Evolutionary conservation across 2,329 filamentous ascomycete species (phyloP), one percentile per base, ranked within the genome.

Genomic region (Fusarium xyrophilum): DNA sequence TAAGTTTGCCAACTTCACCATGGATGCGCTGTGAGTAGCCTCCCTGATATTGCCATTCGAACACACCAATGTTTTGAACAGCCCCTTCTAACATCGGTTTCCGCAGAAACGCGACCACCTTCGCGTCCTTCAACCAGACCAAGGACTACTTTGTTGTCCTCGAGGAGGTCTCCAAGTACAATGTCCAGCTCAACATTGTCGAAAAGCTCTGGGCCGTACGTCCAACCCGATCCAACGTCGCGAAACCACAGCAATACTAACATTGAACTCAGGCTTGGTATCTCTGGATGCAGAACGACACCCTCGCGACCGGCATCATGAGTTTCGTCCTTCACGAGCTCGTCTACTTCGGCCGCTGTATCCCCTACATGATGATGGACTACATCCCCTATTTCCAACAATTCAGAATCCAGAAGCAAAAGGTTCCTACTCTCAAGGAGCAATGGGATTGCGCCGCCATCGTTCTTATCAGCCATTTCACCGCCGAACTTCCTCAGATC

Each of bases 281-380:
- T 80, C 88, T 95, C 19, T 99, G 90, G 86, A 97, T 98, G 91
- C 93, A 97, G 80, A 99, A 99, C 79, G 96, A 99, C 82, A 90
- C 92, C 56, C 89, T 99, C 67, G 96, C 96, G 63, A 99, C 96
- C 6, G 96, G 96, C 65, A 96, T 99, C 83, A 91, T 98, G 92
- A 97, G 93, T 75, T 99, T 99, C 80, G 82, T 91, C 72, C 93
- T 98, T 88, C 96, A 99, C 84, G 96, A 99, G 81, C 57, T 89
- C 40, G 87, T 99, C 75, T 99, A 99, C 85, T 99, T 98, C 76
- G 96, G 96, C 74, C 90, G 96, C 72, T 91, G 84, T 75, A 78
- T 98, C 63, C 96, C 96, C 3, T 99, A 93, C 89, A 92, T 98
- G 73, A 89, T 99, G 66, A 92, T 97, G 81, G 95, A 97, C 79